phyloP scores from a whole-genome alignment of 495 filamentous ascomycete species.

The Clavariopsis aquatica region DNA sequence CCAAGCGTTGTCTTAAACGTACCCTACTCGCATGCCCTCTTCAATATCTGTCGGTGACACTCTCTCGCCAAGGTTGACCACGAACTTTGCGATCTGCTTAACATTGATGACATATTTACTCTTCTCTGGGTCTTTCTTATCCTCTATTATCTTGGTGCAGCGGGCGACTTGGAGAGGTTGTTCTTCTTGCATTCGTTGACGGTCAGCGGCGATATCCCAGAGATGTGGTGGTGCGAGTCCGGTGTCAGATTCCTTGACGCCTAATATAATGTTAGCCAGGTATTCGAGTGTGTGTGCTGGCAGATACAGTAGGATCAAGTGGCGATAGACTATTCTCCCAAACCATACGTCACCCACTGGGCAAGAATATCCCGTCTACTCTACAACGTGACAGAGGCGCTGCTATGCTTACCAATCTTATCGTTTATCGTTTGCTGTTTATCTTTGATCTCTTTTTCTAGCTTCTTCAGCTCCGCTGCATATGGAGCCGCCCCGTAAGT shows the following conservation, averaged over 20 bases:
- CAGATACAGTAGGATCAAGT: too few relatives aligned
- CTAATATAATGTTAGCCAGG: constrained; percentile 39
- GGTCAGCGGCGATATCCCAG: constrained; percentile 97
- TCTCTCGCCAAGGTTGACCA: constrained; percentile 95
- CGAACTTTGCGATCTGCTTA: constrained; percentile 99
- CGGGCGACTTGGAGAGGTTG: constrained; percentile 96
- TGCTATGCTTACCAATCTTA: constrained; percentile 69
- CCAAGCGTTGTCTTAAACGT: background rate
- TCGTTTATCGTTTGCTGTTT: constrained; percentile 95
- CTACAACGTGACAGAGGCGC: background rate
- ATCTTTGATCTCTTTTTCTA: constrained; percentile 98
- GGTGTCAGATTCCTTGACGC: constrained; percentile 91
- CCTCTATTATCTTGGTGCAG: constrained; percentile 98
- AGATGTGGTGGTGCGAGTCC: constrained; percentile 96
- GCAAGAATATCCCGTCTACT: too few relatives aligned
- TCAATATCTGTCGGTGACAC: constrained; percentile 99
- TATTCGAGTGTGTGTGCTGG: too few relatives aligned
- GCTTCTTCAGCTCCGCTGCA: constrained; percentile 84
- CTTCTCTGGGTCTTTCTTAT: constrained; percentile 95
- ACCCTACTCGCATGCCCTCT: constrained; percentile 59
- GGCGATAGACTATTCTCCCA: too few relatives aligned
- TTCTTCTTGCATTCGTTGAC: constrained; percentile 97
- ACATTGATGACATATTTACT: constrained; percentile 99
- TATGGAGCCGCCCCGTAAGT: constrained; percentile 98
- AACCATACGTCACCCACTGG: too few relatives aligned